Conservation (phyloP, 345 rosid genomes). For the Eucalyptus shirleyi region DNA sequence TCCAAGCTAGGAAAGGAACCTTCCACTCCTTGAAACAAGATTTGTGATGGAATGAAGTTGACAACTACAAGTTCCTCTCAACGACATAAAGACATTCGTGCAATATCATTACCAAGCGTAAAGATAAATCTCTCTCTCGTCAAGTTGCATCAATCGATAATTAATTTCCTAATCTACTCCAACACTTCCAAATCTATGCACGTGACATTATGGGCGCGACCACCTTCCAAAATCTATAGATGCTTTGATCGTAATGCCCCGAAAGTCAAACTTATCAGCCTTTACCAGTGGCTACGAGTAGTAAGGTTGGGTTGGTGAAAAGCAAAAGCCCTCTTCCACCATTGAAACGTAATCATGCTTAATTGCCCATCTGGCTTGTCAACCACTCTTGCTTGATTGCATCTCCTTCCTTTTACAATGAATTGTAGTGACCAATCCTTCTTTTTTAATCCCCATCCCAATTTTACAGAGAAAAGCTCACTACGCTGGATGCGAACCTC, state of each 20-base stretch:
- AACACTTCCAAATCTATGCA: background rate
- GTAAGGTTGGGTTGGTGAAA: background rate
- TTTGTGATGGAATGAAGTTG: background rate
- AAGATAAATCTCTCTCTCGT: background rate
- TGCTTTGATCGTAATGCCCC: background rate
- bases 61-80: background rate
- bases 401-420: background rate
- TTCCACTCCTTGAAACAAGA: background rate
- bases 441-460: background rate
- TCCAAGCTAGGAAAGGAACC: background rate
- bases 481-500: background rate
- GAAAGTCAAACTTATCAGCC: background rate
- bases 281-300: background rate
- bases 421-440: background rate
- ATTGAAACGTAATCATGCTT: background rate
- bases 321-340: background rate
- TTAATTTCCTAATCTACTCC: background rate
- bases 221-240: background rate
- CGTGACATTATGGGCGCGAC: background rate
- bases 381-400: background rate
- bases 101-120: background rate
- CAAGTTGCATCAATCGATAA: background rate
- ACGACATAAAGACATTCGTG: background rate
- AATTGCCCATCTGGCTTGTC: background rate
- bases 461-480: background rate